Conservation (phyloP, 140 eudicot species). For the Senecio squalidus region DNA sequence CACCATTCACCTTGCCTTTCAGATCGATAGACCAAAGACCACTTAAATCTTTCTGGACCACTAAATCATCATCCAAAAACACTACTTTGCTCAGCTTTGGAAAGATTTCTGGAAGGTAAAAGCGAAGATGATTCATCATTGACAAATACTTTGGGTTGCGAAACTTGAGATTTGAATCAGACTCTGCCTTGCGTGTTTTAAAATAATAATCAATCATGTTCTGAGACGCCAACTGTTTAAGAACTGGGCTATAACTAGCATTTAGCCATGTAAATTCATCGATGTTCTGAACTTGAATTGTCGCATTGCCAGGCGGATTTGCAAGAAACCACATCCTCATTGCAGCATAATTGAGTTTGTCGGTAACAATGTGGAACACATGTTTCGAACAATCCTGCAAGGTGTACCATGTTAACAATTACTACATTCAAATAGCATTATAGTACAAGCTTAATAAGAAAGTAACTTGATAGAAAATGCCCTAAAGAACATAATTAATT, state of each 20-base stretch:
- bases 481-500: constrained; percentile 1
- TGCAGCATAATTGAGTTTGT: constrained; percentile 86
- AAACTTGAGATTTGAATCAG: constrained; percentile 74
- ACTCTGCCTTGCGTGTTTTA: constrained; percentile 59
- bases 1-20: constrained; percentile 93
- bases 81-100: constrained; percentile 80
- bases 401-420: constrained; percentile 2
- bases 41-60: constrained; percentile 82
- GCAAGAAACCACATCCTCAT: constrained; percentile 99
- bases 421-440: background rate
- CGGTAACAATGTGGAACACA: constrained; percentile 92
- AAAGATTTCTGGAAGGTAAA: constrained; percentile 87
- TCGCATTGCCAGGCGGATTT: constrained; percentile 71
- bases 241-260: constrained; percentile 94
- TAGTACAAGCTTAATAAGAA: background rate
- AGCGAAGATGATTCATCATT: constrained; percentile 90
- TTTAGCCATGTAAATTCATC: constrained; percentile 96
- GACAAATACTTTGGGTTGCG: constrained; percentile 95
- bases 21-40: constrained; percentile 74
- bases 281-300: constrained; percentile 77
- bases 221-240: constrained; percentile 72
- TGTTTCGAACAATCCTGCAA: constrained; percentile 68
- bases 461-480: background rate
- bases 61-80: constrained; percentile 95
- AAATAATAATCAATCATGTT: constrained; percentile 93